Base-by-base conservation (phyloP, 139 green algal genomes). In the Auxenochlorella protothecoides region DNA sequence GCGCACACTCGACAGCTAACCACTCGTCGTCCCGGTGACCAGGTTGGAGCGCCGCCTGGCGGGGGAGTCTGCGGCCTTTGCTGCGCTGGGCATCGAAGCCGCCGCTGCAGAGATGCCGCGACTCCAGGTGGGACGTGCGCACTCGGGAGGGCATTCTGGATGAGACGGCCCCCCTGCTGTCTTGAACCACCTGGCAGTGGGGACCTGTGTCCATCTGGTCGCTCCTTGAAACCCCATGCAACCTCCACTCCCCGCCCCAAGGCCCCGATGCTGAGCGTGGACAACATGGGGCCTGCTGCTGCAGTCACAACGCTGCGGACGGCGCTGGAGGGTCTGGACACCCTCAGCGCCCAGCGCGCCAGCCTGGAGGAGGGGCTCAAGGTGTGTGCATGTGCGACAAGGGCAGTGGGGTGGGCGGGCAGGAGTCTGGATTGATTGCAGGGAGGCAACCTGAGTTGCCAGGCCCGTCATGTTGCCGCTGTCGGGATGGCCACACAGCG, bases 281-380 rank as follows among this genome's bases (percentile, higher is more conserved):
- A 87, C 51, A 84, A 85, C 52, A 81, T 86, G 54, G 89, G 93
- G 78, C 89, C 90, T 0, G 86, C 79, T 0, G 70, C 77, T 13
- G 82, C 92, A 44, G 86, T 93, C 71, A 75, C 87, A 11, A 73
- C 71, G 5, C 76, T 96, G 71, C 78, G 90, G 10, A 59, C 80
- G 2, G 88, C 79, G 59, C 78, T 96, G 68, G 83, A 90, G 16
- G 80, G 75, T 4, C 76, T 94, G 56, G 72, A 79, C 68, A 69
- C 71, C 27, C 62, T 94, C 55, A 71, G 63, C 4, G 53, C 67
- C 14, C 75, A 95, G 68, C 63, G 89, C 5, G 85, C 89, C 16
- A 84, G 78, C 56, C 84, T 97, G 62, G 92, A 97, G 85, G 91
- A 97, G 69, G 79, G 77, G 10, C 77, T 97, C 9, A 90, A 90